These are phyloP conservation scores for Elongisporangium undulatum DNA, from an alignment of 352 stramenopile species.

Conservation along the genomic window DNA sequence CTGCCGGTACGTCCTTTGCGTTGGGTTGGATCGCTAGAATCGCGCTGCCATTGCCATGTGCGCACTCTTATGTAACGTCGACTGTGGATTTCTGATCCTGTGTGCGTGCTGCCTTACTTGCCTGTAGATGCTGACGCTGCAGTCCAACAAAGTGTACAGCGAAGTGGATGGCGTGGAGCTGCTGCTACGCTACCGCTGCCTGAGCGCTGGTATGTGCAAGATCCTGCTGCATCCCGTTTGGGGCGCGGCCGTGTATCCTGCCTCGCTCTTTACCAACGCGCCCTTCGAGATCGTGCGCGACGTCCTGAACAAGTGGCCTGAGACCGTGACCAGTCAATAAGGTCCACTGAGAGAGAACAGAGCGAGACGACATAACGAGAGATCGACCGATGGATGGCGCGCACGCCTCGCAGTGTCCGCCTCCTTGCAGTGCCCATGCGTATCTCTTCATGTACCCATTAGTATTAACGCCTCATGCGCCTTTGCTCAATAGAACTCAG, in stretches of 20 bases:
- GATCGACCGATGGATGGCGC: background rate
- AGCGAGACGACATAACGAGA: background rate
- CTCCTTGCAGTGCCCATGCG: background rate
- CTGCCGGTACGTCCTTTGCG: constrained; percentile 80
- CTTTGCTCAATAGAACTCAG: background rate
- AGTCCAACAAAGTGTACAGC: constrained; percentile 94
- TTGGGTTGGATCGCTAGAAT: background rate
- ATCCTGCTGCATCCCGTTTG: constrained; percentile 95
- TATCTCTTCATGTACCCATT: background rate
- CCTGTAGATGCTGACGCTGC: constrained; percentile 86
- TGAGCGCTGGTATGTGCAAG: constrained; percentile 94
- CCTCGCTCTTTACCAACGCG: constrained; percentile 94
- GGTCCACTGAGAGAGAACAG: background rate
- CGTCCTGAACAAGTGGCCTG: constrained; percentile 32
- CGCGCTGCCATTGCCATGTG: background rate
- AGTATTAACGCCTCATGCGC: background rate
- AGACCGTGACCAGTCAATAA: constrained; percentile 3
- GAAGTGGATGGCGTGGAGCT: constrained; percentile 95
- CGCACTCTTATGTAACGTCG: background rate
- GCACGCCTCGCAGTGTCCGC: background rate
- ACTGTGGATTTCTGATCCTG: background rate
- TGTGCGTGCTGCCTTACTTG: background rate
- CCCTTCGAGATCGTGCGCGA: constrained; percentile 78
- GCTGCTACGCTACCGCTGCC: constrained; percentile 75
- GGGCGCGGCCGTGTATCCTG: constrained; percentile 94